Conservation (phyloP, 352 stramenopile genomes). For the Phytopythium chamaehyphon region DNA sequence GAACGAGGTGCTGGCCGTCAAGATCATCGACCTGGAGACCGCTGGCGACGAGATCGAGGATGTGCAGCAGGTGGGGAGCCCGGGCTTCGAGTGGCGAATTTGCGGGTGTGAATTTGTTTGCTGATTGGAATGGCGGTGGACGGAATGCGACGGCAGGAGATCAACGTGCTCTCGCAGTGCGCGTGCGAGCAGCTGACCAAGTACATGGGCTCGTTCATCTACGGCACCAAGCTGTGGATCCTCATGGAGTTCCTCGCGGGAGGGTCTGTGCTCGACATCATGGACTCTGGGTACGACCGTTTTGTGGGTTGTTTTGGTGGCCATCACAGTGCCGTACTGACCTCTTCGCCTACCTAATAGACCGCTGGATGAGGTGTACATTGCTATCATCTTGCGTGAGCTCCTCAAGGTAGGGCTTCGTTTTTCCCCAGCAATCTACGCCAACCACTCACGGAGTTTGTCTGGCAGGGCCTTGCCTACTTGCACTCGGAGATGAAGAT, state of each 20-base stretch:
- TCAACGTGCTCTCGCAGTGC: conserved; percentile 87
- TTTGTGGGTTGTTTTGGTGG: too few relatives aligned
- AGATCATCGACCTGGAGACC: conserved; percentile 85
- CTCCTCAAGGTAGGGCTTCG: conserved; percentile 37
- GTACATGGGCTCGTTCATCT: conserved; percentile 87
- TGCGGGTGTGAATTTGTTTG: too few relatives aligned
- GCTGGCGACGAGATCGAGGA: conserved; percentile 84
- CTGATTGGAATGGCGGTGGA: too few relatives aligned
- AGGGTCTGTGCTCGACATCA: conserved; percentile 87
- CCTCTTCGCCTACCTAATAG: conserved; percentile 19
- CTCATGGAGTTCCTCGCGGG: conserved; percentile 94
- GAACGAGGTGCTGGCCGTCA: conserved; percentile 71
- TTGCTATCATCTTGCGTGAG: conserved; percentile 80
- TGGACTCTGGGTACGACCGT: conserved; percentile 53
- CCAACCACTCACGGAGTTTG: background rate
- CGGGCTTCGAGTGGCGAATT: background rate
- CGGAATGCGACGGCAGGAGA: conserved; percentile 51
- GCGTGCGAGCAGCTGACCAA: conserved; percentile 87
- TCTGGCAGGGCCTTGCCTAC: conserved; percentile 55
- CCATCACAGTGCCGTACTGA: too few relatives aligned
- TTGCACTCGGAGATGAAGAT: conserved; percentile 85
- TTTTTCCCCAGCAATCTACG: background rate
- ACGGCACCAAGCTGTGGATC: conserved; percentile 87
- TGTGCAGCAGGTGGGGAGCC: conserved; percentile 56
- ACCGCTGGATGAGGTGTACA: conserved; percentile 73